Conservation (phyloP, 345 rosid genomes). For the Nasturtium officinale region DNA sequence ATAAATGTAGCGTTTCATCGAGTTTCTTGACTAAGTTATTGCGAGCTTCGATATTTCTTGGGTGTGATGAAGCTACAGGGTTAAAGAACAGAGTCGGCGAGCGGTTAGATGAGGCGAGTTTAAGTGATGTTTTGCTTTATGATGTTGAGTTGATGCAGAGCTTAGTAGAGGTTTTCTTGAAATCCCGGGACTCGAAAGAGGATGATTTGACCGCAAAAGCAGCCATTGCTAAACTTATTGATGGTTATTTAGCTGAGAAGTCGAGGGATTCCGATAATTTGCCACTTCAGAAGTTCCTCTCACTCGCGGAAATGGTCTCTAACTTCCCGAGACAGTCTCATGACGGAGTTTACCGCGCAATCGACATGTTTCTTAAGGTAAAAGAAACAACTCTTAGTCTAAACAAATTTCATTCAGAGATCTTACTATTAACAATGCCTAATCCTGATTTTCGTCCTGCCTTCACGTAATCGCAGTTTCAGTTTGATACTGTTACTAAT, state of each 20-base stretch:
- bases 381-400: background rate
- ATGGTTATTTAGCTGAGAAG: conserved; percentile 70
- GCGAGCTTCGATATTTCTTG: conserved; percentile 57
- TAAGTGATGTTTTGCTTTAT: conserved; percentile 55
- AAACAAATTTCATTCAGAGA: background rate
- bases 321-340: conserved; percentile 60
- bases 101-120: conserved; percentile 57
- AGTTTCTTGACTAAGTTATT: conserved; percentile 67
- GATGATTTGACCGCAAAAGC: conserved; percentile 47
- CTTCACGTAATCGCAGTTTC: no score
- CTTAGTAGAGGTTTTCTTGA: conserved; percentile 55
- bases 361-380: conserved; percentile 82
- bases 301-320: conserved; percentile 54
- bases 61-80: conserved; percentile 54
- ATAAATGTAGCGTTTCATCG: conserved; percentile 50
- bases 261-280: conserved; percentile 58
- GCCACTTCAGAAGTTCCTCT: conserved; percentile 47
- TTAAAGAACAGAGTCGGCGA: conserved; percentile 56
- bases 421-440: background rate
- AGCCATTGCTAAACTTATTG: conserved; percentile 60
- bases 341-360: conserved; percentile 70
- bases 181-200: conserved; percentile 28
- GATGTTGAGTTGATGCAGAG: conserved; percentile 65
- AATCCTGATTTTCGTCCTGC: background rate
- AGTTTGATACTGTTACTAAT: background rate